phyloP scores from a whole-genome alignment of 2,329 filamentous ascomycete genomes.

The Colletotrichum orchidophilum region DNA sequence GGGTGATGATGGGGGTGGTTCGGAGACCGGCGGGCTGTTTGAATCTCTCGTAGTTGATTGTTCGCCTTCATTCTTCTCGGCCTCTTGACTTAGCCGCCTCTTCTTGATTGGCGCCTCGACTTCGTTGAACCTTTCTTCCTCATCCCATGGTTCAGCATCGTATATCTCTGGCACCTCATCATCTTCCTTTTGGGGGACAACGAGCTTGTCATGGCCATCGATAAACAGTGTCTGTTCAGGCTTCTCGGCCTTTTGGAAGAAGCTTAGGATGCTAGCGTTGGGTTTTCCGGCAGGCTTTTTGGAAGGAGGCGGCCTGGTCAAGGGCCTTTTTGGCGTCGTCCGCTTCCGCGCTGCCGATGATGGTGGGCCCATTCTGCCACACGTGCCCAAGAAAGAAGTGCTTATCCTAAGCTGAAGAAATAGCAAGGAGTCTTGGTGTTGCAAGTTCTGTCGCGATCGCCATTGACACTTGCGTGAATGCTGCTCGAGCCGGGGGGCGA shows the following conservation, averaged over 20 bases:
- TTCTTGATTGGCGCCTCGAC: slow-evolving; percentile 49
- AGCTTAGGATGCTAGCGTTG: slow-evolving; percentile 76
- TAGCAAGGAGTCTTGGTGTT: neutral
- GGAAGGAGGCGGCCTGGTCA: slow-evolving; percentile 10
- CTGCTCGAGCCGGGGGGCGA: neutral
- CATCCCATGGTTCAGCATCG: slow-evolving; percentile 17
- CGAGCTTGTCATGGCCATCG: slow-evolving; percentile 29
- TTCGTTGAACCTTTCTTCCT: slow-evolving; percentile 44
- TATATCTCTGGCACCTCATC: slow-evolving; percentile 17
- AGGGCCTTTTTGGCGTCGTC: slow-evolving; percentile 30
- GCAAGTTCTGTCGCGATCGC: neutral
- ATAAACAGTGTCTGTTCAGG: slow-evolving; percentile 68
- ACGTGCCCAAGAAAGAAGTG: neutral
- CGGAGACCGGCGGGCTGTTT: neutral
- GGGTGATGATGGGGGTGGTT: slow-evolving; percentile 8
- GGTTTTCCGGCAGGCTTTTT: slow-evolving; percentile 49
- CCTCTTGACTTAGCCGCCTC: slow-evolving; percentile 50
- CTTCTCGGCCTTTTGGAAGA: slow-evolving; percentile 76
- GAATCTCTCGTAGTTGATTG: neutral
- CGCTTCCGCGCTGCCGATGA: slow-evolving; percentile 31
- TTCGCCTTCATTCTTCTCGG: slow-evolving; percentile 12
- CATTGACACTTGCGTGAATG: neutral
- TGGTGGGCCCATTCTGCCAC: slow-evolving; percentile 29
- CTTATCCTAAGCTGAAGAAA: neutral
- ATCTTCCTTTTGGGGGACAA: neutral